Evolutionary conservation across 495 filamentous ascomycete genomes (phyloP).

Genomic region (Penicillium herquei): DNA sequence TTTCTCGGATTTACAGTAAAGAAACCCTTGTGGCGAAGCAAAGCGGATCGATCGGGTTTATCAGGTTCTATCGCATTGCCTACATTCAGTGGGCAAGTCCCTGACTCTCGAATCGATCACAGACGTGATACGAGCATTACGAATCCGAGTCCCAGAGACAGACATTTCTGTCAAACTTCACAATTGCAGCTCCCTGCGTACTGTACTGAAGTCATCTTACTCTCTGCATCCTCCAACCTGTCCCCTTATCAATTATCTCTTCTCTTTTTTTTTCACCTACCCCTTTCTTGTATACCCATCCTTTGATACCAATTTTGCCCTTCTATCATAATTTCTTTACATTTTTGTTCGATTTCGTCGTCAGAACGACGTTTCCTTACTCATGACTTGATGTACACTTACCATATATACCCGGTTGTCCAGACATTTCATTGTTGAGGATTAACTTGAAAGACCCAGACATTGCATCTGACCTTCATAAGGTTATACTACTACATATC

Average conservation of each 20-base stretch:
- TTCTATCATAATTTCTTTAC: neutral
- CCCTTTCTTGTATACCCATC: neutral
- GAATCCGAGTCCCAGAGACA: too few relatives aligned
- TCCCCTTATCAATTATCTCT: neutral
- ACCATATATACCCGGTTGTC: conserved; percentile 25
- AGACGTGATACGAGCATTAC: too few relatives aligned
- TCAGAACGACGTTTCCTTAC: neutral
- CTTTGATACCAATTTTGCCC: neutral
- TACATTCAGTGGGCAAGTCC: too few relatives aligned
- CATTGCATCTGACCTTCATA: too few relatives aligned
- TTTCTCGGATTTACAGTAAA: neutral
- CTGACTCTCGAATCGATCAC: too few relatives aligned
- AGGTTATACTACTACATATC: too few relatives aligned
- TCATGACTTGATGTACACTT: conserved; percentile 31
- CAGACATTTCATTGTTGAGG: conserved; percentile 11
- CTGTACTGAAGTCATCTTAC: neutral
- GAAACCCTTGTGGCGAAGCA: too few relatives aligned
- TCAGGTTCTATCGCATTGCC: too few relatives aligned
- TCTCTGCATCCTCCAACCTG: neutral
- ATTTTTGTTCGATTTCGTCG: neutral
- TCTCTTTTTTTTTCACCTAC: neutral
- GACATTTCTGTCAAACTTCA: too few relatives aligned
- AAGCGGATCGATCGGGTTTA: too few relatives aligned
- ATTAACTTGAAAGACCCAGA: neutral
- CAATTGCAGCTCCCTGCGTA: too few relatives aligned